A percentile compares a stretch with the other conserved stretches of the same genome.
These are phyloP conservation scores for Glebionis coronaria DNA, from an alignment of 129 eudicot species.

Conservation along the genomic window DNA sequence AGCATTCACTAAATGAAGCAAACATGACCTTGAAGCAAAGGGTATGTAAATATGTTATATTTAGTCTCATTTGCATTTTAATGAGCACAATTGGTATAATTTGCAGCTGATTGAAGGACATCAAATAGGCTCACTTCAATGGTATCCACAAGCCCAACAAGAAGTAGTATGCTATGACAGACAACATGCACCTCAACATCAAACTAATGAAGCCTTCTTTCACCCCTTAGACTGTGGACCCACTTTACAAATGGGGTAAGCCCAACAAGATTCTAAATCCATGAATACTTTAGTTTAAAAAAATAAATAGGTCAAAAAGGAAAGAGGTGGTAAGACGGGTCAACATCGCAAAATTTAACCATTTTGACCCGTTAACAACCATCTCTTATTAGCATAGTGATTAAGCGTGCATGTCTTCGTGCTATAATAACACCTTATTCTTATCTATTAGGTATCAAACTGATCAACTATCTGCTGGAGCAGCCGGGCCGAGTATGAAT, in stretches of 20 bases:
- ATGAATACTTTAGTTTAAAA: neutral
- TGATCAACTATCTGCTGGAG: slow-evolving; percentile 37
- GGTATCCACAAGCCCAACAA: too few relatives aligned
- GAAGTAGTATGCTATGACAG: too few relatives aligned
- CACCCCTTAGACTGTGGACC: too few relatives aligned
- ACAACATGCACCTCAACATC: slow-evolving; percentile 56
- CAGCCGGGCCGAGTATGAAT: slow-evolving; percentile 71
- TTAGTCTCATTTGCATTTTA: neutral
- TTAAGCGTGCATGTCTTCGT: too few relatives aligned
- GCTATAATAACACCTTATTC: too few relatives aligned
- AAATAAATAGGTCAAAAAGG: too few relatives aligned
- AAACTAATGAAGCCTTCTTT: slow-evolving; percentile 60
- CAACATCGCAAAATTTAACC: too few relatives aligned
- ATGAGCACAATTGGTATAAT: slow-evolving; percentile 68
- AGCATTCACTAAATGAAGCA: slow-evolving; percentile 81
- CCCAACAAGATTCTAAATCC: neutral
- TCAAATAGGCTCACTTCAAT: too few relatives aligned
- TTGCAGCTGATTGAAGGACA: too few relatives aligned
- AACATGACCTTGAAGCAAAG: slow-evolving; percentile 76
- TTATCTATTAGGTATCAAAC: slow-evolving; percentile 48
- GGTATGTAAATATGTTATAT: slow-evolving; percentile 35
- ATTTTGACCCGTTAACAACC: too few relatives aligned
- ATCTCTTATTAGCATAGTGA: neutral
- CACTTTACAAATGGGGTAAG: too few relatives aligned
- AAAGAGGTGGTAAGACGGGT: neutral